Base-by-base conservation (phyloP, 805 yeast species). In the Teunomyces panamensis region DNA sequence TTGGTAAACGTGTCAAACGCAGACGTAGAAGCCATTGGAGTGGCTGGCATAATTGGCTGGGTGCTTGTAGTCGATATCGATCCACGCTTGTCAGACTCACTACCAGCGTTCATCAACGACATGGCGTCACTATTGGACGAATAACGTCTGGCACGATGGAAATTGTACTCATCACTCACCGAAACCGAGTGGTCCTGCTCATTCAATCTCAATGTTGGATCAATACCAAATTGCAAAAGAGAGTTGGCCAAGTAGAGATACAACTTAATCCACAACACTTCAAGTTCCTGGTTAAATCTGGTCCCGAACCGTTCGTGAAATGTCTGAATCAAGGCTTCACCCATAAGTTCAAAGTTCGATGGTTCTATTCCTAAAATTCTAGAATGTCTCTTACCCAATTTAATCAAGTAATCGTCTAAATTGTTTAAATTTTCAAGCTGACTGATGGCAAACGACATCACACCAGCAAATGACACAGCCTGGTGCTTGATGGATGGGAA, bases 401-500 rank as follows among this genome's bases (percentile, higher is more conserved):
- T 77, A 39, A 69, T 69, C 43, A 89, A 66, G 47, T 83, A 83
- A 24, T 76, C 84, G 56, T 85, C 84, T 55, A 87, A 66, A 5
- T 66, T 63, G 2, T 74, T 59, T 45, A 87, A 69, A 53, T 83
- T 75, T 46, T 85, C 90, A 45, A 88, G 68, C 54, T 81, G 81
- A 27, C 77, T 65, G 49, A 88, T 80, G 2, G 91, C 86, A 37
- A 81, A 74, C 27, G 87, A 78, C 56, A 89, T 63, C 14, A 88
- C 88, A 4, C 91, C 90, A 0, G 92, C 89, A 69, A 88, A 84
- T 6, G 91, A 79, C 11, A 81, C 79, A 1, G 94, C 89, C 66
- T 89, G 96, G 60, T 86, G 90, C 52, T 78, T 78, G 53, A 87
- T 80, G 5, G 87, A 80, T 0, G 96, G 95, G 62, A 85, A 87